phyloP scores from a whole-genome alignment of 176 grass and related monocot genomes.

The Coix lacrymajobi region DNA sequence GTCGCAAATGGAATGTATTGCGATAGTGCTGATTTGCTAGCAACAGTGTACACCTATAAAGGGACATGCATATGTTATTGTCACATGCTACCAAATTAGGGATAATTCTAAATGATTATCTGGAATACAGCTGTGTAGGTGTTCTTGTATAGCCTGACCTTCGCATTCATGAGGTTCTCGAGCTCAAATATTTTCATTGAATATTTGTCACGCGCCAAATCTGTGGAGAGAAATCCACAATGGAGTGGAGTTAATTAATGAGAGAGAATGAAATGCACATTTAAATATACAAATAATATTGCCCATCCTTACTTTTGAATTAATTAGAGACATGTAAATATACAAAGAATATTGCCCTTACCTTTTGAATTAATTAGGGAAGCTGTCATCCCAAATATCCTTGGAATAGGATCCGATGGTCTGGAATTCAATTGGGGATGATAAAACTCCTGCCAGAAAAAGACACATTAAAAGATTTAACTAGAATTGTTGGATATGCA shows the following conservation, averaged over 20 bases:
- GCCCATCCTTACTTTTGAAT: constrained; percentile 46
- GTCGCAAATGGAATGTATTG: constrained; percentile 62
- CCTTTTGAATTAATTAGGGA: constrained; percentile 57
- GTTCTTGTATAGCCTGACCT: constrained; percentile 37
- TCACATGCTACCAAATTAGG: not conserved
- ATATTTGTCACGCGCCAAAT: constrained; percentile 9
- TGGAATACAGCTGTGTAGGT: not conserved
- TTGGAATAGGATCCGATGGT: constrained; percentile 41
- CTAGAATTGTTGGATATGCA: not conserved
- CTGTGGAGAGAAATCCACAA: constrained; percentile 13
- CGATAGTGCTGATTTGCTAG: constrained; percentile 43
- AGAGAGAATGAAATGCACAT: not conserved
- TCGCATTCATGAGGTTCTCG: constrained; percentile 70
- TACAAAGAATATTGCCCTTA: not conserved
- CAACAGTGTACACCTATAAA: constrained; percentile 83
- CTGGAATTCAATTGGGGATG: constrained; percentile 46
- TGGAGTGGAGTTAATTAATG: not conserved
- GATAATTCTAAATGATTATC: not conserved
- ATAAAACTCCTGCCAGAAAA: constrained; percentile 72
- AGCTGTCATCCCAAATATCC: constrained; percentile 86
- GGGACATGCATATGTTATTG: not conserved
- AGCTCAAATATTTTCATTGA: constrained; percentile 37
- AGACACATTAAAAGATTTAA: not conserved
- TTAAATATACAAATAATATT: not conserved
- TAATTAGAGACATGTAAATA: constrained; percentile 24